Evolutionary conservation across 2,329 filamentous ascomycete genomes (phyloP), one percentile per base, ranked within the genome.

Genomic region (Didymella arachidicola): DNA sequence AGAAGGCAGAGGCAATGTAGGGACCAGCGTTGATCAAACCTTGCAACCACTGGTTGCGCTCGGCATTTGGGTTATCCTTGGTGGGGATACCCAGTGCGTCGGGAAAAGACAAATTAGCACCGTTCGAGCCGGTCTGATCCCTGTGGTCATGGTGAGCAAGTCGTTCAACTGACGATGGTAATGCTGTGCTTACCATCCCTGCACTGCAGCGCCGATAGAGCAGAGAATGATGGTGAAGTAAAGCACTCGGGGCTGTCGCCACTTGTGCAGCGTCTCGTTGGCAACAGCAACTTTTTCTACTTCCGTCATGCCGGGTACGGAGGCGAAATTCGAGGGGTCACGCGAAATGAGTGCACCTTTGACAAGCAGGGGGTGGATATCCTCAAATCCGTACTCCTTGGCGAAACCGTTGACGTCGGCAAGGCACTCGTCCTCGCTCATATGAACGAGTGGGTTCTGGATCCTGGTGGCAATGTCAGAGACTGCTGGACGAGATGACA

Each of bases 201-300:
- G 73, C 25, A 90, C 85, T 16, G 87, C 87, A 12, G 88, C 87
- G 43, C 86, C 87, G 56, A 90, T 84, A 26, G 87, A 89, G 72
- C 86, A 89, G 19, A 86, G 84, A 10, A 85, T 78, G 61, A 91
- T 88, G 45, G 88, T 89, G 59, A 88, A 79, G 74, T 87, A 87
- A 5, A 91, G 79, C 19, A 82, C 79, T 64, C 67, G 79, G 0
- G 88, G 87, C 34, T 68, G 64, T 18, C 88, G 82, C 59, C 88
- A 91, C 68, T 86, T 87, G 19, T 80, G 81, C 84, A 86, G 44
- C 25, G 61, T 53, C 43, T 70, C 67, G n/a, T 65, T 65, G 22
- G 57, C 49, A 30, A 70, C 60, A 7, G 62, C 58, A 36, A 57
- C 30, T 27, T 57, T 64, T 26, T 70, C 67, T 0, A 61, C 60